A percentile compares a stretch with the other conserved stretches of the same genome.
Conservation (phyloP, 768 basidiomycete species). For the Suillus sp. region DNA sequence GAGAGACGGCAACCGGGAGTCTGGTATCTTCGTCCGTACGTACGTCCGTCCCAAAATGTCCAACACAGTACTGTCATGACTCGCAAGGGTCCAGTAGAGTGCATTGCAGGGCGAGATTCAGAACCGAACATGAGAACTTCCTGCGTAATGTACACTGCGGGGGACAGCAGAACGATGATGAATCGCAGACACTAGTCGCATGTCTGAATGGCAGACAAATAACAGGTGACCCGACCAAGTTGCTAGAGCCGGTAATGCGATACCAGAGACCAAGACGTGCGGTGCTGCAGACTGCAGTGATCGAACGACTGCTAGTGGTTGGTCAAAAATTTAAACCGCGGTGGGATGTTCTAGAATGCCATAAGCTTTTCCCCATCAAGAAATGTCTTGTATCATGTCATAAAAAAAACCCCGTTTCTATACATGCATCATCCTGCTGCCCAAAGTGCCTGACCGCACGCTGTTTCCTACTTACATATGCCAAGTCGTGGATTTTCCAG, state of each 20-base stretch:
- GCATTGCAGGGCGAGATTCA: background rate
- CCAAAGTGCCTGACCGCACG: background rate
- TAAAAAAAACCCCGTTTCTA: background rate
- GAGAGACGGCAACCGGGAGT: background rate
- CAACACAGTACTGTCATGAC: background rate
- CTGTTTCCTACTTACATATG: too few species aligned
- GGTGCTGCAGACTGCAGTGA: background rate
- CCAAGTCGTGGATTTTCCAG: background rate
- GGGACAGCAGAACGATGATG: background rate
- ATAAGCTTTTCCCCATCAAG: slow-evolving; percentile 6
- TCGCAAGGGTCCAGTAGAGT: background rate
- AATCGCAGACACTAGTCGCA: background rate
- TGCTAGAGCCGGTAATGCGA: background rate
- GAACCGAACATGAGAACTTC: background rate
- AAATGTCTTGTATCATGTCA: background rate
- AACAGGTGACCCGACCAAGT: background rate
- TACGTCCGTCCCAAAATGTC: background rate
- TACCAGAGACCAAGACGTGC: background rate
- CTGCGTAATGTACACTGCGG: background rate
- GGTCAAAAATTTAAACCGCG: background rate
- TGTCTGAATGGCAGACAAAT: background rate
- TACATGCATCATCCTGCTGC: slow-evolving; percentile 6
- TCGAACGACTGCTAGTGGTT: background rate
- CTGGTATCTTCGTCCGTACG: background rate
- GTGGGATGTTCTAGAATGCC: background rate